Evolutionary conservation across 495 filamentous ascomycete species (phyloP).

Genomic region (Saxispiralis lemnorum): DNA sequence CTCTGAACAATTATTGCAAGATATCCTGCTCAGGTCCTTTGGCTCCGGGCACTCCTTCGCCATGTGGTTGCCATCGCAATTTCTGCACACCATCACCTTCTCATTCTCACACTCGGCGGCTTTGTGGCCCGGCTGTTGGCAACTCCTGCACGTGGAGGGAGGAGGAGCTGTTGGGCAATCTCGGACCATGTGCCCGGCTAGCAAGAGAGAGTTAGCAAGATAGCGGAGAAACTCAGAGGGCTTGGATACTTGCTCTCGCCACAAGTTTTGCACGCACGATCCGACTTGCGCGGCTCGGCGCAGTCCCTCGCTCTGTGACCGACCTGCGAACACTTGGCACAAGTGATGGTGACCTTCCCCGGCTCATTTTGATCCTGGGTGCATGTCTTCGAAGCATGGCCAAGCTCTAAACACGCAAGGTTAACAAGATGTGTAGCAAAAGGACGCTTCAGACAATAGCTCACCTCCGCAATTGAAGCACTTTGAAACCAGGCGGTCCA

Average conservation of each 20-base stretch:
- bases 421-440: conserved; percentile 12
- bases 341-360: conserved; percentile 40
- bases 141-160: background rate
- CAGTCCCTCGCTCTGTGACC: conserved; percentile 62
- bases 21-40: conserved; percentile 42
- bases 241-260: conserved; percentile 26
- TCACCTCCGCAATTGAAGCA: conserved; percentile 44
- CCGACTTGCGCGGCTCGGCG: conserved; percentile 22
- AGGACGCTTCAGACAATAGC: conserved; percentile 21
- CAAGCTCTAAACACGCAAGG: conserved; percentile 36
- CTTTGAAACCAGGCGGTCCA: conserved; percentile 46
- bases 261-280: conserved; percentile 69
- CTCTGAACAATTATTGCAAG: conserved; percentile 56
- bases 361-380: conserved; percentile 37
- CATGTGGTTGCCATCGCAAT: conserved; percentile 54
- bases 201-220: background rate
- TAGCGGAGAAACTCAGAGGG: no score
- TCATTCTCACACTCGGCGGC: background rate
- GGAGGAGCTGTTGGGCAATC: no score
- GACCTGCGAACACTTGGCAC: conserved; percentile 51
- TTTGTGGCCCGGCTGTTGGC: background rate
- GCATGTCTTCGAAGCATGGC: conserved; percentile 53
- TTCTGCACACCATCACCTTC: conserved; percentile 42
- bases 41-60: conserved; percentile 51
- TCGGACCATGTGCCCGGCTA: no score